phyloP scores from a whole-genome alignment of 1,139 yeast genomes.

The Nadsonia commutata region DNA sequence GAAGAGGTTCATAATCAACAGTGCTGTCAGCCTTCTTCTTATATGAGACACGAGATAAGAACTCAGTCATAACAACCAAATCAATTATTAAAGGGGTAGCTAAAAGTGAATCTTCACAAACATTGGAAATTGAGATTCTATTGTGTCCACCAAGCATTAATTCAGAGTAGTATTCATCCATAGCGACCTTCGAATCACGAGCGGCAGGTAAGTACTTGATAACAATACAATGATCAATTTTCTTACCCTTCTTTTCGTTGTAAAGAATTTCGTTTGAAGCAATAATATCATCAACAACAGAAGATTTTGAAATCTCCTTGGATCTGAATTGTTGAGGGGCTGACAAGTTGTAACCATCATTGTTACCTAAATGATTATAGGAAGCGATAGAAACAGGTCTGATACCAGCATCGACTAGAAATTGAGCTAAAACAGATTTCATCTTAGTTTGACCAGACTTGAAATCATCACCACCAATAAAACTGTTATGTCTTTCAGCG shows the following conservation, averaged over 20 bases:
- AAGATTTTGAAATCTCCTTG: constrained; percentile 84
- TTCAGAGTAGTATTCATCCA: constrained; percentile 96
- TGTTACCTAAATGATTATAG: constrained; percentile 92
- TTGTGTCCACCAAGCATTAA: constrained; percentile 96
- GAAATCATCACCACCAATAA: constrained; percentile 95
- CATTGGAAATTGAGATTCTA: constrained; percentile 84
- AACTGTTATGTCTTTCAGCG: constrained; percentile 62
- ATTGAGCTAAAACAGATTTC: constrained; percentile 90
- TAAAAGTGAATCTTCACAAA: constrained; percentile 87
- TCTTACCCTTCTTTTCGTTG: constrained; percentile 64
- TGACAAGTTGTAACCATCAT: constrained; percentile 84
- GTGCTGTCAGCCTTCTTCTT: constrained; percentile 32
- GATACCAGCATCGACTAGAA: constrained; percentile 93
- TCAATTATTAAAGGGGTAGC: constrained; percentile 94
- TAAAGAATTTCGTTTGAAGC: constrained; percentile 77
- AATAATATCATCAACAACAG: constrained; percentile 90
- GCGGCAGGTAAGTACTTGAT: constrained; percentile 90
- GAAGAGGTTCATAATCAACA: constrained; percentile 47
- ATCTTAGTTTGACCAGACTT: constrained; percentile 94
- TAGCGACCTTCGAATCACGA: constrained; percentile 93
- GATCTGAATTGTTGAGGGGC: constrained; percentile 91
- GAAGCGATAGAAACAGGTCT: constrained; percentile 89
- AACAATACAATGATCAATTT: constrained; percentile 87
- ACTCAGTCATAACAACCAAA: constrained; percentile 78
- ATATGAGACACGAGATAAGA: constrained; percentile 74